Evolutionary conservation across 345 rosid genomes (phyloP).

Genomic region (Populus nigra): DNA sequence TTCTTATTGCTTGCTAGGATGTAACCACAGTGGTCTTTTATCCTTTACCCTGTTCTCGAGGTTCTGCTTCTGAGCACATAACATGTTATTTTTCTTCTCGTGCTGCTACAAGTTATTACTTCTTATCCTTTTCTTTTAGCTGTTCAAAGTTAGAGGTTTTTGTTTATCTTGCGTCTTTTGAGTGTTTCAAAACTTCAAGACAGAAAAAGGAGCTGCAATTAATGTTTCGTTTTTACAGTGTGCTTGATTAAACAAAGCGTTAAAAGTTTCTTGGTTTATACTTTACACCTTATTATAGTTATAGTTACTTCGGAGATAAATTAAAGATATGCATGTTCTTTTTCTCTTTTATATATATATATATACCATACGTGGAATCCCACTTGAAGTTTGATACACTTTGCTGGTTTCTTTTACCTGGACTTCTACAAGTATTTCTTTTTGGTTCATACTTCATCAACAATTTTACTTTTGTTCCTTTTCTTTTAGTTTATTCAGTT

Average conservation of each 20-base stretch:
- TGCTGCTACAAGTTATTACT: neutral
- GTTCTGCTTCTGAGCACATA: neutral
- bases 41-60: neutral
- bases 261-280: neutral
- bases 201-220: neutral
- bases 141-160: neutral
- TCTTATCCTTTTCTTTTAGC: too few relatives aligned
- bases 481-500: neutral
- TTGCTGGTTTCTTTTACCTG: neutral
- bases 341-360: too few relatives aligned
- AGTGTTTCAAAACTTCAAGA: neutral
- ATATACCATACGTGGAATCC: neutral
- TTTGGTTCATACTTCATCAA: neutral
- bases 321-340: neutral
- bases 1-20: neutral
- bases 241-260: neutral
- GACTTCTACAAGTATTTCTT: neutral
- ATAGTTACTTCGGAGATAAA: too few relatives aligned
- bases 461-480: neutral
- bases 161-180: neutral
- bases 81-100: neutral
- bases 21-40: neutral
- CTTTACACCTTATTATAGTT: neutral
- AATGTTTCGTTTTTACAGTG: neutral
- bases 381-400: neutral